These are phyloP conservation scores for Amniculicola lignicola DNA, from an alignment of 495 filamentous ascomycete genomes.

Conservation along the genomic window DNA sequence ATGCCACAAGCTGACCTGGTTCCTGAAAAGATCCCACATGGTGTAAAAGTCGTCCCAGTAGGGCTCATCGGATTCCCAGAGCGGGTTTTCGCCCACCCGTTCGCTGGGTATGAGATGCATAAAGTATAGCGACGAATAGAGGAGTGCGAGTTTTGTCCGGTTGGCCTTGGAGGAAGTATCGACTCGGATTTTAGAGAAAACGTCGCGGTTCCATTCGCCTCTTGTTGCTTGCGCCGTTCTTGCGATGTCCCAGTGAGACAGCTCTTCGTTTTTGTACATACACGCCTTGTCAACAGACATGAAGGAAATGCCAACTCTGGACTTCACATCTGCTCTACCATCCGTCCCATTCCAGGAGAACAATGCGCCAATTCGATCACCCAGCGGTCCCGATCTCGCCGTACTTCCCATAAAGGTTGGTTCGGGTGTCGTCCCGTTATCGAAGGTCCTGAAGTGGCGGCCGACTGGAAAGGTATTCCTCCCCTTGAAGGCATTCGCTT, in stretches of 20 bases:
- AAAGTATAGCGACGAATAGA: constrained; percentile 41
- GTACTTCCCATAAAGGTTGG: constrained; percentile 29
- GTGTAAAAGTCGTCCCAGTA: constrained; percentile 43
- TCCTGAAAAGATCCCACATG: constrained; percentile 41
- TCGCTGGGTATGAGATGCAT: constrained; percentile 42
- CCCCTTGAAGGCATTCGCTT: constrained; percentile 36
- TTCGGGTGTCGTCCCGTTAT: constrained; percentile 31
- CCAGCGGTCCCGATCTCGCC: constrained; percentile 34
- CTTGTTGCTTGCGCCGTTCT: constrained; percentile 31
- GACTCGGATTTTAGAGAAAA: constrained; percentile 40
- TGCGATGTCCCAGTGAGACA: constrained; percentile 35
- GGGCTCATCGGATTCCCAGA: constrained; percentile 39
- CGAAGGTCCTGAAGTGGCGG: constrained; percentile 25
- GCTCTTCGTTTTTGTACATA: constrained; percentile 37
- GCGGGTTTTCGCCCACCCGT: constrained; percentile 40
- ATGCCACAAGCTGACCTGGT: constrained; percentile 36
- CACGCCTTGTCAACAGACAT: constrained; percentile 42
- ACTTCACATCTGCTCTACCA: constrained; percentile 23
- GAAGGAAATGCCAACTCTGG: constrained; percentile 39
- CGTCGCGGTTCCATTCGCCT: constrained; percentile 40
- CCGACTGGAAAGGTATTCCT: constrained; percentile 36
- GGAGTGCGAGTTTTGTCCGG: constrained; percentile 32
- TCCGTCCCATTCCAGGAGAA: constrained; percentile 36
- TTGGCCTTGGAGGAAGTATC: constrained; percentile 31
- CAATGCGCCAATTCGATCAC: constrained; percentile 38